These are phyloP conservation scores for Acanthamoeba culbertsoni DNA, from an alignment of 208 protist genomes.

Conservation along the genomic window DNA sequence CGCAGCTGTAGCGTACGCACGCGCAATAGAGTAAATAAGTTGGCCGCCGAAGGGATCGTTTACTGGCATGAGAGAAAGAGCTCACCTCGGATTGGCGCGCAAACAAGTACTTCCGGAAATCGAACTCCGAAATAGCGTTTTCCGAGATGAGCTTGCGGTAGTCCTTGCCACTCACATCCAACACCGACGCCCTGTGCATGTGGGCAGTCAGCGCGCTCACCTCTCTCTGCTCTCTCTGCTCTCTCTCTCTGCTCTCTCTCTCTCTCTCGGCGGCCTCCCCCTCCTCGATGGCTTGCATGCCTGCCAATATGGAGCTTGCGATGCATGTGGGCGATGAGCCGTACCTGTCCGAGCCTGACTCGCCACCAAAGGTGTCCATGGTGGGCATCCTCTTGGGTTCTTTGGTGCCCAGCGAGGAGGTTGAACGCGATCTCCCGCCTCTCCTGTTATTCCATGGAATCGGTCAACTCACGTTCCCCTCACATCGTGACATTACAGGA, in stretches of 20 bases:
- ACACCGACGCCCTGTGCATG: not conserved
- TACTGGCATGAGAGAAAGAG: not conserved
- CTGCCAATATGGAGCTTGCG: too few relatives aligned
- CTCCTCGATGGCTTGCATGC: too few relatives aligned
- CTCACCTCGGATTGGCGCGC: constrained; percentile 15
- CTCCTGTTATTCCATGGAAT: too few relatives aligned
- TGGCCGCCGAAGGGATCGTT: not conserved
- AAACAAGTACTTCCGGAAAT: constrained; percentile 48
- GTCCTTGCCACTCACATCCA: not conserved
- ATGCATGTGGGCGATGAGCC: not conserved
- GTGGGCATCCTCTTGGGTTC: not conserved
- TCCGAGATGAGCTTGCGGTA: constrained; percentile 31
- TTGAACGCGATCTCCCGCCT: not conserved
- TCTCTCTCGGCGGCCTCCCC: too few relatives aligned
- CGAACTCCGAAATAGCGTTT: constrained; percentile 42
- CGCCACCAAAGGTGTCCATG: constrained; percentile 36
- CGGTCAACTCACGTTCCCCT: not conserved
- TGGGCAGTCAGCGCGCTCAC: too few relatives aligned
- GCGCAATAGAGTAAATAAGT: not conserved
- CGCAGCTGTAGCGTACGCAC: not conserved
- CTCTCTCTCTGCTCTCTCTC: too few relatives aligned
- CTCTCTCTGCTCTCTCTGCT: too few relatives aligned
- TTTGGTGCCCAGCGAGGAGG: not conserved
- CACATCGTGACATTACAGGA: too few relatives aligned
- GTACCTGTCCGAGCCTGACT: not conserved